Evolutionary conservation across 345 rosid species (phyloP).

Genomic region (Acer negundo): DNA sequence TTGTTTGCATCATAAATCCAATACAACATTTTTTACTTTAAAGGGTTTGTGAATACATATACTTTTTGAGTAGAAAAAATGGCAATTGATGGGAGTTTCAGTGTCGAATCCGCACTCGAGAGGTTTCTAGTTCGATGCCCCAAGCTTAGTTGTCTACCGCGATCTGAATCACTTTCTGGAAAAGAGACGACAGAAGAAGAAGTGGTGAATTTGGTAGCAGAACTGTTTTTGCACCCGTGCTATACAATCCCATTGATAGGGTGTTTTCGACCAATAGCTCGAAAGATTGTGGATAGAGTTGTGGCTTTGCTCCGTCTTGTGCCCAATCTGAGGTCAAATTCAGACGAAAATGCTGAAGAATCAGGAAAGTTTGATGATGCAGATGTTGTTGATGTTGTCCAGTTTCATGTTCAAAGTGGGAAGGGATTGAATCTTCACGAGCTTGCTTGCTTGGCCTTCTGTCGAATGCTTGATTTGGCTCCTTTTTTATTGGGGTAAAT

Average conservation of each 20-base stretch:
- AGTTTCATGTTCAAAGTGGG: conserved; percentile 52
- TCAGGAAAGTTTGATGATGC: conserved; percentile 35
- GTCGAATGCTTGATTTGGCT: conserved; percentile 79
- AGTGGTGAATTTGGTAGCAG: conserved; percentile 51
- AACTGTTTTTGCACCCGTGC: conserved; percentile 65
- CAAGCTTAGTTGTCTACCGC: conserved; percentile 37
- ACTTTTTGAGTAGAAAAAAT: conserved; percentile 26
- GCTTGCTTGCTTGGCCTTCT: conserved; percentile 82
- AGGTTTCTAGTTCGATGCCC: conserved; percentile 72
- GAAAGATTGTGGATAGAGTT: conserved; percentile 57
- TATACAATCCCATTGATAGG: conserved; percentile 69
- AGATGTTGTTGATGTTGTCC: conserved; percentile 51
- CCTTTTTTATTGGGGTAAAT: conserved; percentile 64
- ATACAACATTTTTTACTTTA: not conserved
- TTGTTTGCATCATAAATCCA: not conserved
- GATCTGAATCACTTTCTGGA: conserved; percentile 35
- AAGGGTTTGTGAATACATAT: conserved; percentile 5
- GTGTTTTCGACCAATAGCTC: conserved; percentile 58
- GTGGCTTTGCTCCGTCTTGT: conserved; percentile 53
- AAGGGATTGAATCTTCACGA: conserved; percentile 78
- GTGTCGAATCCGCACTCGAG: conserved; percentile 46
- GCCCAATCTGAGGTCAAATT: conserved; percentile 51
- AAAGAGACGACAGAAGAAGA: conserved; percentile 66
- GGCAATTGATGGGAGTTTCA: conserved; percentile 80
- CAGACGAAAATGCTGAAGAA: conserved; percentile 18